Conservation (phyloP, 495 filamentous ascomycete species). For the Aspergillus mulundensis region DNA sequence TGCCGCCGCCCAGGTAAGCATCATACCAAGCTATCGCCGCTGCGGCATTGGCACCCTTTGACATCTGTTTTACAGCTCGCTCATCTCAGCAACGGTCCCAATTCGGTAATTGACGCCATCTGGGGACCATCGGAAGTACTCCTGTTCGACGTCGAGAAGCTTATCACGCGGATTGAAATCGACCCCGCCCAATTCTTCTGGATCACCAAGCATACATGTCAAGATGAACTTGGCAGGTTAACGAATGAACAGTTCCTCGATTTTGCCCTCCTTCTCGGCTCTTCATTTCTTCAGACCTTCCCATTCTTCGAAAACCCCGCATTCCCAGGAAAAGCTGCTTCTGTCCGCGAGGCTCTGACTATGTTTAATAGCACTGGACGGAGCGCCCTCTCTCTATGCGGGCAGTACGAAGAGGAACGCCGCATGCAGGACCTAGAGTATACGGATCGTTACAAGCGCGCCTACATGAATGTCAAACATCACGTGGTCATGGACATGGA, state of each 20-base stretch:
- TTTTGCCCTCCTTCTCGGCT: constrained; percentile 78
- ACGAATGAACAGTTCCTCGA: constrained; percentile 74
- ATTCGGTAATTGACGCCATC: constrained; percentile 68
- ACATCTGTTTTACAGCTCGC: constrained; percentile 56
- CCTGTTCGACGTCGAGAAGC: constrained; percentile 77
- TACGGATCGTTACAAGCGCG: constrained; percentile 77
- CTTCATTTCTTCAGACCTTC: constrained; percentile 69
- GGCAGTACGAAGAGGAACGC: constrained; percentile 67
- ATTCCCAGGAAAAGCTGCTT: constrained; percentile 40
- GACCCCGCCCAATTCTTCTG: constrained; percentile 61
- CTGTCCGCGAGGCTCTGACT: constrained; percentile 63
- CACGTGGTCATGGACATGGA: constrained; percentile 73
- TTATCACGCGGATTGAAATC: constrained; percentile 76
- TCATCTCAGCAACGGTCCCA: constrained; percentile 69
- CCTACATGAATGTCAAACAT: constrained; percentile 79
- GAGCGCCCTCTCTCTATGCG: constrained; percentile 60
- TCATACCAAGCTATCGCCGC: not conserved
- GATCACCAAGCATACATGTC: constrained; percentile 65
- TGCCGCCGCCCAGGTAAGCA: constrained; percentile 76
- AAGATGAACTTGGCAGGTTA: constrained; percentile 65
- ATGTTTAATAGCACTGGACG: constrained; percentile 64
- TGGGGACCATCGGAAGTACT: constrained; percentile 85
- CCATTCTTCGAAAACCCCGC: constrained; percentile 65
- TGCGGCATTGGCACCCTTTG: not conserved
- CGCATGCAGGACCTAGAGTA: constrained; percentile 68